Evolutionary conservation across 169 alveolate genomes (phyloP), one percentile per base, ranked within the genome.

Genomic region (Miamiensis avidus): DNA sequence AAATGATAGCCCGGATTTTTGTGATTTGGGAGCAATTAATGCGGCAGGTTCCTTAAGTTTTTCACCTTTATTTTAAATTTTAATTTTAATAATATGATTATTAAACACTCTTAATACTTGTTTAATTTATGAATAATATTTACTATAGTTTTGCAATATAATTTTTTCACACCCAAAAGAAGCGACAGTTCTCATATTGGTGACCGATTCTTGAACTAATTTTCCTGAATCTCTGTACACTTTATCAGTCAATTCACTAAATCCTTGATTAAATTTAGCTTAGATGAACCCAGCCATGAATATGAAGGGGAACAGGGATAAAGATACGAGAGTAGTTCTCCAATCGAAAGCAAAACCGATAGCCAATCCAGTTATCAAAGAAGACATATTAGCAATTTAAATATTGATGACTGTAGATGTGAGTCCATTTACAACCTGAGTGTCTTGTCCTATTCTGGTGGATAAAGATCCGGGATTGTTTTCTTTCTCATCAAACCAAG

Each of bases 391-490:
- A 33, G 88, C 85, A 26, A 89, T 64, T 32, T 83, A 72, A 15
- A 85, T 83, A 31, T 87, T 86, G 16, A 84, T 27, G 33, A 83
- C 76, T 27, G 78, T 49, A 72, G 90, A 77, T 73, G 89, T 84
- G 78, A 76, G 33, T 75, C 79, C 76, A 31, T 87, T 74, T 27
- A 82, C 75, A 4, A 75, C 78, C 74, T 77, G 65, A 31, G 85
- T 29, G 74, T 84, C 88, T 29, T 69, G 64, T 31, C 75, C 75
- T 31, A 88, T 31, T 76, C 82, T 75, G 29, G 90, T 90, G 29
- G 91, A 83, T 64, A 93, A 82, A 26, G 88, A 86, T 0, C 96
- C 95, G 29, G 95, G 85, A 65, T 91, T 32, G 74, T 91, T 89
- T 75, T 87, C 78, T 16, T 85, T 34, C 27, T 84, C 74, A 78